Base-by-base conservation (phyloP, 768 basidiomycete genomes). In the Hygrophoropsis aurantiaca region DNA sequence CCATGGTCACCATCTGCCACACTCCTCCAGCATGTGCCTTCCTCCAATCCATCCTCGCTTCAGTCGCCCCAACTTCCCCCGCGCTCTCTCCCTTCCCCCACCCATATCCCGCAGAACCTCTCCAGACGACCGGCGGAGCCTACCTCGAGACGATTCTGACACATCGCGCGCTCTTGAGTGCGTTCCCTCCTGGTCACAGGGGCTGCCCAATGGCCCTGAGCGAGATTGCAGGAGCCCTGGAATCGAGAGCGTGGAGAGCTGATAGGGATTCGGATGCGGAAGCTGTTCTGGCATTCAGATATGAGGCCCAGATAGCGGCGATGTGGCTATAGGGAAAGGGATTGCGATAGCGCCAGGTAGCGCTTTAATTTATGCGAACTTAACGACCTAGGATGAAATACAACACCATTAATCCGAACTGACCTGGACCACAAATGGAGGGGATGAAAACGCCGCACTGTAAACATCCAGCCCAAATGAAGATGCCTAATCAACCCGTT, bases 131-230 rank as follows among this genome's bases (percentile, higher is more conserved):
- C 39, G 75, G 78, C 68, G 87, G 86, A 56, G 85, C 79, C 49
- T 90, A 88, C 59, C 78, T 90, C 65, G 87, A 90, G 59, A 74
- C 78, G 42, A 82, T 90, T 57, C 86, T 88, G 66, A 80, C 81
- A 0, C 87, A 90, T 68, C 85, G 87, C 59, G 81, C 84, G 60
- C 78, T 85, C 30, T 72, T 84, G 51, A 70, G 66, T 52, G 77
- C 82, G 9, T 82, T 72, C 58, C 87, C 87, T 16, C 68, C 72
- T 45, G 82, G 71, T 10, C 87, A 90, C 69, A 64, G 51, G 48
- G 76, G 79, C 25, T 90, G 87, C 69, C 80, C 83, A 41, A 69
- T 73, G 42, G 82, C 70, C 13, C 80, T 86, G 63, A 79, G 69
- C 66, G 84, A 83, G 62, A 70, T 90, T 51, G 87, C 87, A 10